Evolutionary conservation across 2,329 filamentous ascomycete genomes (phyloP).

Genomic region (Acarospora socialis): DNA sequence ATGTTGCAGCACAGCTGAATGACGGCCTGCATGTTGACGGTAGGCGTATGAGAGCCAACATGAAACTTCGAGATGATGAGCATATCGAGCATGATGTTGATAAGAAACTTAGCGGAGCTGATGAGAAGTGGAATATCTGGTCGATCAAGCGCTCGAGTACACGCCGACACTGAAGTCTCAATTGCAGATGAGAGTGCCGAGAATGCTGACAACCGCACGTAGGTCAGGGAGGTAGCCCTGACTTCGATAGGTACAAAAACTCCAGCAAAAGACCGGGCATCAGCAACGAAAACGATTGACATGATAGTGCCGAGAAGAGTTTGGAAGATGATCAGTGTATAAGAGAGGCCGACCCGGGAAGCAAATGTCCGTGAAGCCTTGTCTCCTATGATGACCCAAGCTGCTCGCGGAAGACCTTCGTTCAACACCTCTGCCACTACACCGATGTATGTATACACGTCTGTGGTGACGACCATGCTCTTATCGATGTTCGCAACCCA

Average conservation of each 20-base stretch:
- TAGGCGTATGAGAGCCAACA: conserved; percentile 39
- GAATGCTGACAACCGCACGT: conserved; percentile 51
- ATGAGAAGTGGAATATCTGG: conserved; percentile 56
- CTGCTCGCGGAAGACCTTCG: conserved; percentile 54
- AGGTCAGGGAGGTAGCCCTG: conserved; percentile 42
- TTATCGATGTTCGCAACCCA: conserved; percentile 57
- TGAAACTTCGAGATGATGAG: conserved; percentile 53
- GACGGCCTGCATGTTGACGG: conserved; percentile 48
- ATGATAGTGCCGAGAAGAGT: conserved; percentile 42
- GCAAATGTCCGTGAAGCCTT: conserved; percentile 36
- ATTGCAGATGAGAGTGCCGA: conserved; percentile 47
- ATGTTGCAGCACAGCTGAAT: conserved; percentile 50
- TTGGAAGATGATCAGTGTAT: conserved; percentile 45
- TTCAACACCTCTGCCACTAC: conserved; percentile 55
- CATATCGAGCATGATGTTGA: conserved; percentile 55
- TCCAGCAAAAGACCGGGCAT: conserved; percentile 39
- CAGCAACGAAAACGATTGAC: conserved; percentile 43
- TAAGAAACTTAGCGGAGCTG: conserved; percentile 45
- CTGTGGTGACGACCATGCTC: conserved; percentile 47
- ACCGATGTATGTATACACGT: conserved; percentile 55
- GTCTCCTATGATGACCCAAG: conserved; percentile 57
- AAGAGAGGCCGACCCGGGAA: conserved; percentile 43
- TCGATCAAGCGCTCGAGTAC: conserved; percentile 51
- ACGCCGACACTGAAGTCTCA: conserved; percentile 46
- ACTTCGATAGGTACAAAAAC: conserved; percentile 50